Evolutionary conservation across 108 stramenopile genomes (phyloP).

Genomic region (Nannochloropsis oceanica): DNA sequence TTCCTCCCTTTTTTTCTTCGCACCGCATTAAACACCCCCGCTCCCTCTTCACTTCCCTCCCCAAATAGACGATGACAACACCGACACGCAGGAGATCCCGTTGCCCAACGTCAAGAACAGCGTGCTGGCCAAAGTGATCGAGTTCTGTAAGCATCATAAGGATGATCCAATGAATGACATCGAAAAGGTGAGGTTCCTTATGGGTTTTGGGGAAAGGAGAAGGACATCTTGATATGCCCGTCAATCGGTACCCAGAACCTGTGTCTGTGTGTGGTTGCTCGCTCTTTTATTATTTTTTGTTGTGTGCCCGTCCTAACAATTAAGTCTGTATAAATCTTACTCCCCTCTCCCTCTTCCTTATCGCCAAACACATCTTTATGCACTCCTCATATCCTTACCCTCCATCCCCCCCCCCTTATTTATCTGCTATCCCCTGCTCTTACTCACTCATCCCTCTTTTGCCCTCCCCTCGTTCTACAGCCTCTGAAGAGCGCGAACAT

Average conservation of each 20-base stretch:
- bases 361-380: no score
- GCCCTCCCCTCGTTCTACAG: conserved; percentile 1
- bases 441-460: not conserved
- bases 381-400: not conserved
- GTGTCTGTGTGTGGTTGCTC: no score
- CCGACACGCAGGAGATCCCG: conserved; percentile 82
- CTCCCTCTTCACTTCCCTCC: not conserved
- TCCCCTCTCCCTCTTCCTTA: no score
- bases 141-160: conserved; percentile 83
- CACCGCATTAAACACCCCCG: not conserved
- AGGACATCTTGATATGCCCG: no score
- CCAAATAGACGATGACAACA: conserved; percentile 52
- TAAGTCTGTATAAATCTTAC: no score
- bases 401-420: not conserved
- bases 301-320: no score
- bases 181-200: conserved; percentile 49
- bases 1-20: not conserved
- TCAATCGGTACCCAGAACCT: no score
- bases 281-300: no score
- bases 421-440: not conserved
- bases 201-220: not conserved
- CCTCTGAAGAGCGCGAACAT: conserved; percentile 88
- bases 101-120: conserved; percentile 91
- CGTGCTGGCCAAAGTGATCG: conserved; percentile 92
- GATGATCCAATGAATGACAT: conserved; percentile 96